Evolutionary conservation across 2,329 filamentous ascomycete genomes (phyloP), one percentile per base, ranked within the genome.

Genomic region (Tolypocladium album): DNA sequence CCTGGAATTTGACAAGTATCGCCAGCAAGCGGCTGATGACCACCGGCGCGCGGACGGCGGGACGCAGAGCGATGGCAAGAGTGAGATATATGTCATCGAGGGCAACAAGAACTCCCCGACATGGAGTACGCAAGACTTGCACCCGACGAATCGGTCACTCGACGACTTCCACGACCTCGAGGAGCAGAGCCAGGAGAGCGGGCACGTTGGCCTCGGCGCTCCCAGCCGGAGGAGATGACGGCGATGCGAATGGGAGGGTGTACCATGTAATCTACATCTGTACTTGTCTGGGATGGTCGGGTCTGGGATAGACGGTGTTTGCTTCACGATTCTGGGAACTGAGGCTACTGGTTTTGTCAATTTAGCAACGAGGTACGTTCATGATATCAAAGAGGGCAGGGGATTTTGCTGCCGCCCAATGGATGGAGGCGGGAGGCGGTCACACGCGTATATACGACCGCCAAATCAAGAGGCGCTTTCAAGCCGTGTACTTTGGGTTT

Each of bases 61-160:
- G 52, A 24, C 62, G 40, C 59, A 63, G 11, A 67, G 61, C 34
- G 65, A 69, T 13, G 66, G 64, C 42, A 70, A 67, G 39, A 75
- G 72, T 64, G 74, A 76, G 56, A 65, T 72, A 50, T 72, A 71
- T 58, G 65, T 76, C 55, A 73, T 74, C 22, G 69, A 75, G 59
- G 71, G 71, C 34, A 66, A 68, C 22, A 62, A 63, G 13, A 59
- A 60, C 4, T 66, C 62, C 0, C 66, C 69, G 2, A 60, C 65
- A n/a, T 67, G 65, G 63, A 65, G 65, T 36, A 65, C 65, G 15
- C 43, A 67, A 45, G 55, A 65, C 58, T 20, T 64, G 58, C 53
- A 63, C 36, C 55, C 68, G 61, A 57, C 63, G 57, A 55, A 65
- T 58, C 45, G 60, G 13, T 69, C 70, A 1, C 59, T 68, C 22